phyloP scores from a whole-genome alignment of 257 asterid genomes.

The Gynochthodes officinalis region DNA sequence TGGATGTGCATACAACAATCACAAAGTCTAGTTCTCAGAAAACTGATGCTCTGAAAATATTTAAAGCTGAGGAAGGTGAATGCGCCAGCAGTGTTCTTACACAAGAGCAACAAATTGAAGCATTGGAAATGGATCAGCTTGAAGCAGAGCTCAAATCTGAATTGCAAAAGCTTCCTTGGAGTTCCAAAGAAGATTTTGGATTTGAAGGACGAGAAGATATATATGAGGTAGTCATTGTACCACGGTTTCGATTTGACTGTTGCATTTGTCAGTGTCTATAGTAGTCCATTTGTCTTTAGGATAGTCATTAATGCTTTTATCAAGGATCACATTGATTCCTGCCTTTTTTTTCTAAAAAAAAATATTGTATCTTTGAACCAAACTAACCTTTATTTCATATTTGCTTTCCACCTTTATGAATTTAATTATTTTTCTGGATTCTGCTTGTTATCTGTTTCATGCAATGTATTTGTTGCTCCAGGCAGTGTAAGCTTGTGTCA shows the following conservation, averaged over 20 bases:
- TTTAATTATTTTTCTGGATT: neutral
- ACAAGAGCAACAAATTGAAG: conserved; percentile 42
- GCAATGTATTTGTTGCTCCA: neutral
- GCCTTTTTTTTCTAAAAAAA: neutral
- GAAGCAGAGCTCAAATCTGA: conserved; percentile 53
- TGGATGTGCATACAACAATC: conserved; percentile 1
- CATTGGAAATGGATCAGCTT: conserved; percentile 50
- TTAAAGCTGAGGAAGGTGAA: conserved; percentile 32
- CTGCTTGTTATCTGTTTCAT: neutral
- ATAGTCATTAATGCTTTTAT: neutral
- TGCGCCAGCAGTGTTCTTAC: conserved; percentile 34
- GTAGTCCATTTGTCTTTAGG: neutral
- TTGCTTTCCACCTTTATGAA: neutral
- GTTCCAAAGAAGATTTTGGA: conserved; percentile 26
- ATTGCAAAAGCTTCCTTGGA: conserved; percentile 51
- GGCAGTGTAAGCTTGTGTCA: neutral
- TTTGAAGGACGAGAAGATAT: conserved; percentile 27
- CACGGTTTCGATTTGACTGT: no score
- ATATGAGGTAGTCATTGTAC: conserved; percentile 27
- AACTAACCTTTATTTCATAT: neutral
- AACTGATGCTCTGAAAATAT: conserved; percentile 13
- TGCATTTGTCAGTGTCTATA: neutral
- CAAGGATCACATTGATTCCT: neutral
- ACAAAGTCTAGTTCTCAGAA: conserved; percentile 9
- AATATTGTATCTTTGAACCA: neutral